These are phyloP conservation scores for Microdochium nivale DNA, from an alignment of 2,329 filamentous ascomycete species.

Conservation along the genomic window DNA sequence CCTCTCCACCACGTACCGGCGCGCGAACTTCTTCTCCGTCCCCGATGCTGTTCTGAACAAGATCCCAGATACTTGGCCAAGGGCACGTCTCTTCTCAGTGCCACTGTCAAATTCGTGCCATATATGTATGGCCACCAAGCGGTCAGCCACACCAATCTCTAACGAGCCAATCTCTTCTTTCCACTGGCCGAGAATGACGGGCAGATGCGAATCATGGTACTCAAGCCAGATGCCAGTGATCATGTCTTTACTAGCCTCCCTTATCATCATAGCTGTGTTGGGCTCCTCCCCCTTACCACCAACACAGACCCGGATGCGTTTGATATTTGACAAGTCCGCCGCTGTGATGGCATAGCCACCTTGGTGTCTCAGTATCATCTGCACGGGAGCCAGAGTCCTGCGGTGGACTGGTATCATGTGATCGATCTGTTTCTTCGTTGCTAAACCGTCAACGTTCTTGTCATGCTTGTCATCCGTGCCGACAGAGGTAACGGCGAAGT, in stretches of 20 bases:
- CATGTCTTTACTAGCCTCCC: no score
- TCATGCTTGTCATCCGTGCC: no score
- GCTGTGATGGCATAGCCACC: constrained; percentile 8
- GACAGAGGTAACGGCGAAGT: constrained; percentile 3
- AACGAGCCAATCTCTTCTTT: constrained; percentile 6
- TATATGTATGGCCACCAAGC: constrained; percentile 7
- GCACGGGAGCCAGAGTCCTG: constrained; percentile 3
- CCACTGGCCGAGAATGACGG: constrained; percentile 12
- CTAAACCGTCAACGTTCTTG: neutral
- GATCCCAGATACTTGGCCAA: constrained; percentile 7
- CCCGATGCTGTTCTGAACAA: constrained; percentile 6
- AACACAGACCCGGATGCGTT: constrained; percentile 9
- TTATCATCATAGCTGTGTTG: no score
- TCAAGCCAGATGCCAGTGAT: constrained; percentile 12
- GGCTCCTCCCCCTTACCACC: neutral
- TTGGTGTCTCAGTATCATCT: constrained; percentile 6
- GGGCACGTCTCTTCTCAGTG: constrained; percentile 7
- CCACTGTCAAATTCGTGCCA: constrained; percentile 9
- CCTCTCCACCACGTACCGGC: constrained; percentile 3
- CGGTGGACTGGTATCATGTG: constrained; percentile 5
- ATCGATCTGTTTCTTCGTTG: neutral
- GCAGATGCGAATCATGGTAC: constrained; percentile 6
- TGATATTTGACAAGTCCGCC: constrained; percentile 6
- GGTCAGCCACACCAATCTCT: constrained; percentile 7
- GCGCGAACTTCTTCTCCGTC: constrained; percentile 4